Evolutionary conservation across 805 yeast genomes (phyloP).

Genomic region (Blastobotrys chiropterorum): DNA sequence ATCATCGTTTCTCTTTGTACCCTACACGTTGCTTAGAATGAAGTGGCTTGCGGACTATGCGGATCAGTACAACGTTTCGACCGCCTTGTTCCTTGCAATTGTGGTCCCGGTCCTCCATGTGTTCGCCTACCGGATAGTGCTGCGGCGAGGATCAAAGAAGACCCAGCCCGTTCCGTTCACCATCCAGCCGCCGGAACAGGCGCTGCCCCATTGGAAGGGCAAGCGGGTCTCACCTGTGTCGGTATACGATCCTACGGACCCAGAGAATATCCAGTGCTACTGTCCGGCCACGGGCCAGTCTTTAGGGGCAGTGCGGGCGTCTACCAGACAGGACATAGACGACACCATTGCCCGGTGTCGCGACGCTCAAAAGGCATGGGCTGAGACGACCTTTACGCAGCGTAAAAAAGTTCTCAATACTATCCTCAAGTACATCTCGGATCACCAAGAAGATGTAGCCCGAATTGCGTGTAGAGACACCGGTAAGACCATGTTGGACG

Average conservation of each 20-base stretch:
- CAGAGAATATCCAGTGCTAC: conserved; percentile 67
- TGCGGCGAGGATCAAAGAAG: background rate
- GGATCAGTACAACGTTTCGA: background rate
- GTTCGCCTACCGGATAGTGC: conserved; percentile 1
- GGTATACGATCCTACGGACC: conserved; percentile 53
- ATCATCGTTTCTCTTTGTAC: background rate
- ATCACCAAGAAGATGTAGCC: conserved; percentile 81
- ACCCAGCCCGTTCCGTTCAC: conserved; percentile 3
- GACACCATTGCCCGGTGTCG: conserved; percentile 46
- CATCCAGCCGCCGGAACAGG: conserved; percentile 58
- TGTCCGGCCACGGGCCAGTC: conserved; percentile 96
- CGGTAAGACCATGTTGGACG: conserved; percentile 94
- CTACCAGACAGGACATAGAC: conserved; percentile 68
- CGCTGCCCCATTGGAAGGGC: conserved; percentile 89
- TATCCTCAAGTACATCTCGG: conserved; percentile 61
- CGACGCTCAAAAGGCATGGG: conserved; percentile 49
- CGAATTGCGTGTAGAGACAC: conserved; percentile 93
- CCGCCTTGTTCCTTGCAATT: conserved; percentile 2
- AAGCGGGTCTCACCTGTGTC: conserved; percentile 62
- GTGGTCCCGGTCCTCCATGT: conserved; percentile 2
- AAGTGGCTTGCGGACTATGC: background rate
- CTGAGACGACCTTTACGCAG: conserved; percentile 49
- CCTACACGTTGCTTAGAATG: background rate
- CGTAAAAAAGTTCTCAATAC: conserved; percentile 69
- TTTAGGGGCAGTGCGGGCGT: conserved; percentile 64